A percentile compares a stretch with the other conserved stretches of the same genome.
Evolutionary conservation across 1,139 yeast species (phyloP).

Genomic region (Candida sp.): DNA sequence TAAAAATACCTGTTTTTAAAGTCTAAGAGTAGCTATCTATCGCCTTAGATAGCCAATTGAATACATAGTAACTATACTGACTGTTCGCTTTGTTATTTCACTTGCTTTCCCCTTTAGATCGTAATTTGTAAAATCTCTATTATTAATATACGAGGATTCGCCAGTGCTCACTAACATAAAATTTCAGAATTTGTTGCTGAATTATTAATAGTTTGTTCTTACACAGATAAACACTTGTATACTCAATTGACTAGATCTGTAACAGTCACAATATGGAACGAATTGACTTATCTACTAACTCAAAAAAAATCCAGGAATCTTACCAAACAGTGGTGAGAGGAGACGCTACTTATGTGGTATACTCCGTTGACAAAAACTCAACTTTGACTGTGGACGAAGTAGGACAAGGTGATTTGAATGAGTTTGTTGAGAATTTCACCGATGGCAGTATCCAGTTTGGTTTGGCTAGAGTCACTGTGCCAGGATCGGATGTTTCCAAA

Average conservation of each 20-base stretch:
- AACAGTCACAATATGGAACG: slow-evolving; percentile 42
- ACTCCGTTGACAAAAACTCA: slow-evolving; percentile 56
- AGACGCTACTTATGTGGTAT: slow-evolving; percentile 58
- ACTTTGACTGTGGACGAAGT: slow-evolving; percentile 55
- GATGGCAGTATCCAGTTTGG: slow-evolving; percentile 94
- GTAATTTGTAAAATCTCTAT: too few relatives aligned
- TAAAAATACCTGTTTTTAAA: too few relatives aligned
- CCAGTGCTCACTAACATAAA: background rate
- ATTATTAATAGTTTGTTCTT: background rate
- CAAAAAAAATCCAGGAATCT: slow-evolving; percentile 58
- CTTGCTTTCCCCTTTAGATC: too few relatives aligned
- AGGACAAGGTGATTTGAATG: slow-evolving; percentile 67
- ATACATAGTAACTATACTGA: too few relatives aligned
- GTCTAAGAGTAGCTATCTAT: too few relatives aligned
- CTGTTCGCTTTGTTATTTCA: too few relatives aligned
- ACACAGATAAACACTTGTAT: background rate
- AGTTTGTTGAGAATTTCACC: slow-evolving; percentile 76
- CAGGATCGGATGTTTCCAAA: slow-evolving; percentile 86
- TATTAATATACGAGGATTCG: too few relatives aligned
- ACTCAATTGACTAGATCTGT: background rate
- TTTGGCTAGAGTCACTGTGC: slow-evolving; percentile 80
- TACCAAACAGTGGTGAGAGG: slow-evolving; percentile 67
- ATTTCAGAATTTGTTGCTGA: background rate
- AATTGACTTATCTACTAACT: slow-evolving; percentile 54
- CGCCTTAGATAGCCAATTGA: too few relatives aligned